Conservation (phyloP, 345 rosid species). For the Acer negundo region DNA sequence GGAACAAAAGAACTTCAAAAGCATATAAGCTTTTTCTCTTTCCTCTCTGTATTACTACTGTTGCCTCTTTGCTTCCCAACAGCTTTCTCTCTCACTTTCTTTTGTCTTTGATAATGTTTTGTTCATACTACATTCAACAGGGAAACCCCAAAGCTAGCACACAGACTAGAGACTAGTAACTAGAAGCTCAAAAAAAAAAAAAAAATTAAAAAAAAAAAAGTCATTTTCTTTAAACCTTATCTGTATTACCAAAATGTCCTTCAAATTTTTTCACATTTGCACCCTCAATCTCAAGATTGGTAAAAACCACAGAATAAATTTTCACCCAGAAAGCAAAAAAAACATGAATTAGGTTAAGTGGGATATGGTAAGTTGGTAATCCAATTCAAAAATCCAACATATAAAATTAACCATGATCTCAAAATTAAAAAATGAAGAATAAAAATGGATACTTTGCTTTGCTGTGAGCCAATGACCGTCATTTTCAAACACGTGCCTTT, state of each 20-base stretch:
- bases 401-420: background rate
- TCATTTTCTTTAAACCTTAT: background rate
- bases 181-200: background rate
- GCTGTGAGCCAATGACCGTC: background rate
- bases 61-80: constrained; percentile 18
- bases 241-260: constrained; percentile 27
- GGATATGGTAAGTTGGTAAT: no score
- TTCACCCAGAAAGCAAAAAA: background rate
- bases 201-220: background rate
- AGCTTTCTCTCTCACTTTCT: constrained; percentile 11
- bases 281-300: background rate
- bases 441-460: background rate
- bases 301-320: background rate
- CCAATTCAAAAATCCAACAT: background rate
- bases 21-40: constrained; percentile 19
- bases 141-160: constrained; percentile 11
- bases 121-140: constrained; percentile 22
- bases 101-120: constrained; percentile 3
- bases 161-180: background rate
- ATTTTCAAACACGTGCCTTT: constrained; percentile 15
- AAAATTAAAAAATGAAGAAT: background rate
- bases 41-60: background rate
- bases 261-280: background rate
- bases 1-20: constrained; percentile 24
- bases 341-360: background rate